A percentile compares a stretch with the other conserved stretches of the same genome.
phyloP scores from a whole-genome alignment of 345 rosid species.

The Cardamine resedifolia region DNA sequence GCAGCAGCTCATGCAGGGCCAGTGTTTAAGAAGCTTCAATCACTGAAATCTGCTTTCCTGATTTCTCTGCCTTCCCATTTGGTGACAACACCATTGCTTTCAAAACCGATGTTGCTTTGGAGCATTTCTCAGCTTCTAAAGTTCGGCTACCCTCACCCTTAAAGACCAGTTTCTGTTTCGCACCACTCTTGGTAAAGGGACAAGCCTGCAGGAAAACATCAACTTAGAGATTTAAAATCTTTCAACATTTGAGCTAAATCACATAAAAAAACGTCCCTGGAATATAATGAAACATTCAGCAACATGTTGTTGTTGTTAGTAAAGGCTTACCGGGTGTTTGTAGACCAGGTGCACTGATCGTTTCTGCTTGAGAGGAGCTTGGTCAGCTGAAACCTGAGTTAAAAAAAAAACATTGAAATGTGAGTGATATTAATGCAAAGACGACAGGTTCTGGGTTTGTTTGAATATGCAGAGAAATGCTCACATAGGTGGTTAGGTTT shows the following conservation, averaged over 20 bases:
- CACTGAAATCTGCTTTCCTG: conserved; percentile 3
- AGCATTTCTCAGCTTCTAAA: conserved; percentile 9
- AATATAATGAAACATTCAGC: background rate
- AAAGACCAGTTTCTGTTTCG: conserved; percentile 32
- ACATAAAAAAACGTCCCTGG: conserved; percentile 1
- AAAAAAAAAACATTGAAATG: background rate
- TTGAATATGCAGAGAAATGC: conserved; percentile 21
- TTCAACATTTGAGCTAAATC: background rate
- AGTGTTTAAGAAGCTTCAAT: conserved; percentile 15
- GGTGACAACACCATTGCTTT: conserved; percentile 1
- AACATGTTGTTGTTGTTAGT: background rate
- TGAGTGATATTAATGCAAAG: conserved; percentile 14
- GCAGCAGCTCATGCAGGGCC: background rate
- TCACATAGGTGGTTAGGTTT: conserved; percentile 38
- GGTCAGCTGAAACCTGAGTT: conserved; percentile 38
- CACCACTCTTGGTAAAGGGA: conserved; percentile 19
- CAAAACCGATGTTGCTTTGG: conserved; percentile 4
- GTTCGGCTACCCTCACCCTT: conserved; percentile 14
- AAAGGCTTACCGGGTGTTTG: conserved; percentile 25
- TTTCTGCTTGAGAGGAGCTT: conserved; percentile 20
- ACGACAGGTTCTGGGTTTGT: background rate
- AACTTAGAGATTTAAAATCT: background rate
- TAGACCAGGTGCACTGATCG: conserved; percentile 17
- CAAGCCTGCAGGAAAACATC: conserved; percentile 18
- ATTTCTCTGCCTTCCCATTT: conserved; percentile 11